These are phyloP conservation scores for Backusella australiensis DNA, from an alignment of 192 early-diverging fungal genomes.

Conservation along the genomic window DNA sequence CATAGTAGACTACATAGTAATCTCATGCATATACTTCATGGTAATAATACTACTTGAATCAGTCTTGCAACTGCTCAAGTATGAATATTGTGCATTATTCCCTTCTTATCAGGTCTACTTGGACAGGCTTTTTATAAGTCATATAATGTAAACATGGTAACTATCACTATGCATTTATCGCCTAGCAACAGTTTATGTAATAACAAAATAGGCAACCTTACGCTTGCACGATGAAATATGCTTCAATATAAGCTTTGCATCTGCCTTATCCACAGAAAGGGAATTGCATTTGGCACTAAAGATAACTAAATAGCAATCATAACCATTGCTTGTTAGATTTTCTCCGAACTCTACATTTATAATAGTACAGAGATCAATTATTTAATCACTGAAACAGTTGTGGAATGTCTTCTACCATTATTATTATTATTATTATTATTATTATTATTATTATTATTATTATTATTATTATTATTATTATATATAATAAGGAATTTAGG, in stretches of 20 bases:
- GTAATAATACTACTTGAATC: no score
- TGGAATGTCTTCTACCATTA: neutral
- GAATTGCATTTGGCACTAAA: neutral
- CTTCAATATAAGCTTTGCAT: neutral
- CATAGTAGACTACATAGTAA: no score
- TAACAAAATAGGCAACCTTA: no score
- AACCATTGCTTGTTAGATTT: neutral
- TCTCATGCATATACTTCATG: no score
- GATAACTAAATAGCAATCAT: neutral
- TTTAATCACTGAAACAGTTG: neutral
- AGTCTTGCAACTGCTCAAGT: no score
- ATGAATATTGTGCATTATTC: no score
- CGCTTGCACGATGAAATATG: neutral
- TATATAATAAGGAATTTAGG: no score
- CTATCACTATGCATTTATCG: neutral
- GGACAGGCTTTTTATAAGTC: neutral
- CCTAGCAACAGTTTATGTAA: neutral
- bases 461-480: no score
- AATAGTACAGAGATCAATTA: neutral
- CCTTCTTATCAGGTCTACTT: neutral
- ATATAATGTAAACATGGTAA: no score
- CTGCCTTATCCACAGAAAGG: neutral
- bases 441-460: no score
- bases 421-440: neutral
- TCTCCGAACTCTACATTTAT: neutral